Conservation (phyloP, 1,284 basidiomycete genomes). For the Phlebopus sp. region DNA sequence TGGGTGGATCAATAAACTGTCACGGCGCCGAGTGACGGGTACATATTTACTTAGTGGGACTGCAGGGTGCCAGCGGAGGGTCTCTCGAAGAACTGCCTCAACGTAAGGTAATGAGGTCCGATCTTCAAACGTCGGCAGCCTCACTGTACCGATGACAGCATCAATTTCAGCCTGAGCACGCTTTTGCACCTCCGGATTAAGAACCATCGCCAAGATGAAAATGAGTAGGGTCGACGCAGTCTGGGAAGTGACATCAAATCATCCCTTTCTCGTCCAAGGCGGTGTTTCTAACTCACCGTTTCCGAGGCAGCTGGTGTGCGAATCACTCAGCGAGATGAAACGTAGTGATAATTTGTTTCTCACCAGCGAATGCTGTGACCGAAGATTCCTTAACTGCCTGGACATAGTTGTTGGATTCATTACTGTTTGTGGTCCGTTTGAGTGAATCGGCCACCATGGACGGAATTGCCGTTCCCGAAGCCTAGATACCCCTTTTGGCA, state of each 20-base stretch:
- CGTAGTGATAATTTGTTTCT: not conserved
- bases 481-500: slow-evolving; percentile 11
- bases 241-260: slow-evolving; percentile 14
- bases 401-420: slow-evolving; percentile 10
- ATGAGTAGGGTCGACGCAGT: slow-evolving; percentile 26
- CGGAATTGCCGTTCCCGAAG: slow-evolving; percentile 24
- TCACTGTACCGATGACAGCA: slow-evolving; percentile 20
- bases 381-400: slow-evolving; percentile 28
- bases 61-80: slow-evolving; percentile 28
- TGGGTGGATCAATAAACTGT: not conserved
- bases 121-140: slow-evolving; percentile 29
- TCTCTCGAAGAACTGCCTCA: slow-evolving; percentile 31
- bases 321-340: slow-evolving; percentile 7
- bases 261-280: not conserved
- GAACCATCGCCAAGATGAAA: slow-evolving; percentile 30
- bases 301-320: slow-evolving; percentile 26
- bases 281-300: slow-evolving; percentile 17
- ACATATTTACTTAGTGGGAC: slow-evolving; percentile 20
- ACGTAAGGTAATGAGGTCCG: slow-evolving; percentile 26
- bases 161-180: slow-evolving; percentile 30
- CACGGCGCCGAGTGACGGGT: not conserved
- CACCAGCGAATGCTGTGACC: slow-evolving; percentile 31
- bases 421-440: slow-evolving; percentile 10
- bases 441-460: slow-evolving; percentile 30
- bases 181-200: slow-evolving; percentile 25